Evolutionary conservation across 1,139 yeast genomes (phyloP).

Genomic region (Citeromyces hawaiiensis): DNA sequence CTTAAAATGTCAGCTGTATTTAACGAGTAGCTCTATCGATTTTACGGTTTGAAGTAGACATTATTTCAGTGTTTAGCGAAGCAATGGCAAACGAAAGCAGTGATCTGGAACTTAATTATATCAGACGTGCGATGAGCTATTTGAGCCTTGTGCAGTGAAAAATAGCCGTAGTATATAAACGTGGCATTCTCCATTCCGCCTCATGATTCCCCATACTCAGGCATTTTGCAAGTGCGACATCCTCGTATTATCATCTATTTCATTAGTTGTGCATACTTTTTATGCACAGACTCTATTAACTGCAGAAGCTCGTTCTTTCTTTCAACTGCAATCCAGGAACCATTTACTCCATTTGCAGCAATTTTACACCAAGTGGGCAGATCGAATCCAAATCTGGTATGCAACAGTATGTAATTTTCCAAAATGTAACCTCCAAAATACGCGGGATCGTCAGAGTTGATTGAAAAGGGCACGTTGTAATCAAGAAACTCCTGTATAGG

Average conservation of each 20-base stretch:
- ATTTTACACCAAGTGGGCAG: conserved; percentile 42
- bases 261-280: background rate
- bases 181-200: too few relatives aligned
- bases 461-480: conserved; percentile 52
- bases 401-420: conserved; percentile 59
- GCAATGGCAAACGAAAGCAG: too few relatives aligned
- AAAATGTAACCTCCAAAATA: conserved; percentile 74
- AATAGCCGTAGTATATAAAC: too few relatives aligned
- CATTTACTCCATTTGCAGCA: conserved; percentile 48
- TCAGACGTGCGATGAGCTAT: too few relatives aligned
- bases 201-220: too few relatives aligned
- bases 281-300: background rate
- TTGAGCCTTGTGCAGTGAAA: too few relatives aligned
- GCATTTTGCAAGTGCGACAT: too few relatives aligned
- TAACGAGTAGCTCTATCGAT: too few relatives aligned
- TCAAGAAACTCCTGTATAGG: conserved; percentile 52
- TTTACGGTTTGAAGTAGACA: too few relatives aligned
- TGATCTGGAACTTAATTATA: too few relatives aligned
- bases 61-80: too few relatives aligned
- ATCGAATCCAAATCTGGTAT: conserved; percentile 47
- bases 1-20: too few relatives aligned
- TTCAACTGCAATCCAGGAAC: conserved; percentile 29
- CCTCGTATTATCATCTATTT: background rate
- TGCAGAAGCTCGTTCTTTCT: background rate
- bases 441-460: conserved; percentile 80